phyloP scores from a whole-genome alignment of 2,329 filamentous ascomycete species.

The Epichloe uncinata region DNA sequence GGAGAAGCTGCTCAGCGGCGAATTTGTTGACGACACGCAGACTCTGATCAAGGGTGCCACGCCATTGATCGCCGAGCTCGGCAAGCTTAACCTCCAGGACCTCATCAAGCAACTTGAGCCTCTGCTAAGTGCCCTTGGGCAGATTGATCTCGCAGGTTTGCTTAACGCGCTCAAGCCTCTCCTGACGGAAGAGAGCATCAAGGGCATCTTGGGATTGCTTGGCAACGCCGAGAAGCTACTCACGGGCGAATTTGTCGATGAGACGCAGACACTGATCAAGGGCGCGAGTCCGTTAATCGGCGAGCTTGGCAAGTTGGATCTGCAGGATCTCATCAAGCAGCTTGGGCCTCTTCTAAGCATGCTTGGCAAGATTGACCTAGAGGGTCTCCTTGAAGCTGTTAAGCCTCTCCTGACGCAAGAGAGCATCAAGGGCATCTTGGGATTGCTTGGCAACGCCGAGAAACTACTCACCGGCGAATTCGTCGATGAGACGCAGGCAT shows the following conservation, averaged over 20 bases:
- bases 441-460: constrained; percentile 18
- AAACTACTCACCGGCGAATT: constrained; percentile 15
- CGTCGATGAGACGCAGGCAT: constrained; percentile 15
- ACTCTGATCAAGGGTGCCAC: constrained; percentile 20
- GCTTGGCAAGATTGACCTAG: constrained; percentile 19
- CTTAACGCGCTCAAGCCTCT: constrained; percentile 15
- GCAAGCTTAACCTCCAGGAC: constrained; percentile 13
- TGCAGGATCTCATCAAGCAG: constrained; percentile 14
- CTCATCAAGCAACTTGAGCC: constrained; percentile 16
- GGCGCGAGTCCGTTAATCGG: constrained; percentile 16
- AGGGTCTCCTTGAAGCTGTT: constrained; percentile 16
- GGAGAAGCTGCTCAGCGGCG: constrained; percentile 14
- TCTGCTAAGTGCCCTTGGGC: constrained; percentile 17
- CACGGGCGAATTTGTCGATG: constrained; percentile 15
- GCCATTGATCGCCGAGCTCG: constrained; percentile 12
- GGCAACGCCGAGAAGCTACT: constrained; percentile 17
- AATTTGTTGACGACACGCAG: constrained; percentile 16
- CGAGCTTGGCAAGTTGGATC: constrained; percentile 10
- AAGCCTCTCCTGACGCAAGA: constrained; percentile 15
- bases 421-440: constrained; percentile 18
- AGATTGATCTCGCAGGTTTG: constrained; percentile 20
- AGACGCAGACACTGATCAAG: constrained; percentile 15
- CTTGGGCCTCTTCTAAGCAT: constrained; percentile 18
- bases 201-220: constrained; percentile 19
- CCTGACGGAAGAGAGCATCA: constrained; percentile 15